A percentile compares a stretch with the other conserved stretches of the same genome.
phyloP scores from a whole-genome alignment of 768 basidiomycete genomes.

The Psilocybe cyanescens region DNA sequence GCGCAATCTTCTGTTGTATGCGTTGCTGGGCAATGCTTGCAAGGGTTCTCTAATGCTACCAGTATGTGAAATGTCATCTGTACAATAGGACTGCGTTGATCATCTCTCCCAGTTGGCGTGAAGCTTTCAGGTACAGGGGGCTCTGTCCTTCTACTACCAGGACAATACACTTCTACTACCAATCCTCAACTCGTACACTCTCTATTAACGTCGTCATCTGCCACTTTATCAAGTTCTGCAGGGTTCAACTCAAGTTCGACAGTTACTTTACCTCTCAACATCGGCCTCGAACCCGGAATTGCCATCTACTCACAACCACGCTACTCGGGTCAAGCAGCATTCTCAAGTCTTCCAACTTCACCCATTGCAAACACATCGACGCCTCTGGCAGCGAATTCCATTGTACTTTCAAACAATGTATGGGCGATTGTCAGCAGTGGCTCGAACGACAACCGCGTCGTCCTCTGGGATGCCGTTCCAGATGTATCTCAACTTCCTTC shows the following conservation, averaged over 20 bases:
- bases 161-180: constrained; percentile 73
- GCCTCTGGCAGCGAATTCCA: constrained; percentile 56
- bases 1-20: constrained; percentile 75
- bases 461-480: constrained; percentile 82
- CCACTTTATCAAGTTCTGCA: constrained; percentile 56
- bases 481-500: constrained; percentile 73
- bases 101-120: constrained; percentile 60
- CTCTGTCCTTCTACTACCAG: constrained; percentile 71
- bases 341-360: constrained; percentile 57
- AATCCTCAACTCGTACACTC: constrained; percentile 74
- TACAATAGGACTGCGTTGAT: constrained; percentile 1
- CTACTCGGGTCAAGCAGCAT: constrained; percentile 69
- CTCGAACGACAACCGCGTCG: constrained; percentile 58
- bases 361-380: constrained; percentile 51
- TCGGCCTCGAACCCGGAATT: constrained; percentile 69
- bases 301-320: constrained; percentile 63
- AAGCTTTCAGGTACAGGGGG: constrained; percentile 59
- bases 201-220: constrained; percentile 66
- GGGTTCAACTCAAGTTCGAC: constrained; percentile 68
- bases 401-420: constrained; percentile 70
- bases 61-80: constrained; percentile 36
- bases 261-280: constrained; percentile 65
- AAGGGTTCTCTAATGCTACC: constrained; percentile 77
- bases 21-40: constrained; percentile 88
- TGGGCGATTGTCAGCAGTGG: constrained; percentile 63